phyloP scores from a whole-genome alignment of 306 rosid genomes.

The Cercis canadensis region DNA sequence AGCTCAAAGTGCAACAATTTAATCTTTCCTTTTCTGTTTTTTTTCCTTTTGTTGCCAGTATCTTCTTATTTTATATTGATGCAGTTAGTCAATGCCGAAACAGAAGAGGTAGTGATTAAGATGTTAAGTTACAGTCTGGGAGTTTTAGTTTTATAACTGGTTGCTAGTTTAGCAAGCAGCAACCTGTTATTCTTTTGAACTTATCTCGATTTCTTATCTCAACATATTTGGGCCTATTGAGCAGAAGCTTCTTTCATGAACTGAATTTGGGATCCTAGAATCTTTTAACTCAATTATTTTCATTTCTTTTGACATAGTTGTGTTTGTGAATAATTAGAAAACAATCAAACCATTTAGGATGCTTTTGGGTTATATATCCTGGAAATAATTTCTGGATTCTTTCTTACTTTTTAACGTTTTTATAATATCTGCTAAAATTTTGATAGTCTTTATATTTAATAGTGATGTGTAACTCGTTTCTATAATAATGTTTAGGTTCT shows the following conservation, averaged over 20 bases:
- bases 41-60: constrained; percentile 16
- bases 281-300: constrained; percentile 16
- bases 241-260: constrained; percentile 18
- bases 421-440: constrained; percentile 27
- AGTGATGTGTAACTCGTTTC: constrained; percentile 27
- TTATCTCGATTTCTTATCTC: constrained; percentile 22
- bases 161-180: constrained; percentile 29
- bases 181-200: neutral
- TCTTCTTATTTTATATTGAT: constrained; percentile 31
- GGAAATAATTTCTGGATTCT: constrained; percentile 28
- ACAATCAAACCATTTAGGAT: neutral
- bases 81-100: constrained; percentile 35
- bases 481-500: constrained; percentile 63
- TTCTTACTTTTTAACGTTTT: constrained; percentile 1
- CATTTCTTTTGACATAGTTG: neutral
- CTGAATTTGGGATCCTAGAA: constrained; percentile 12
- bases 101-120: constrained; percentile 26
- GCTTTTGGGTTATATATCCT: neutral
- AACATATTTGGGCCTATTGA: constrained; percentile 5
- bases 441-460: constrained; percentile 13
- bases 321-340: constrained; percentile 21
- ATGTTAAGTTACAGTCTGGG: constrained; percentile 25
- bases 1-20: constrained; percentile 15
- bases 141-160: constrained; percentile 19
- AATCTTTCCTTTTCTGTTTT: neutral